Percentiles rank a stretch among this genome's conserved stretches.
Conservation (phyloP, 352 stramenopile species). For the Globisporangium irregulare region DNA sequence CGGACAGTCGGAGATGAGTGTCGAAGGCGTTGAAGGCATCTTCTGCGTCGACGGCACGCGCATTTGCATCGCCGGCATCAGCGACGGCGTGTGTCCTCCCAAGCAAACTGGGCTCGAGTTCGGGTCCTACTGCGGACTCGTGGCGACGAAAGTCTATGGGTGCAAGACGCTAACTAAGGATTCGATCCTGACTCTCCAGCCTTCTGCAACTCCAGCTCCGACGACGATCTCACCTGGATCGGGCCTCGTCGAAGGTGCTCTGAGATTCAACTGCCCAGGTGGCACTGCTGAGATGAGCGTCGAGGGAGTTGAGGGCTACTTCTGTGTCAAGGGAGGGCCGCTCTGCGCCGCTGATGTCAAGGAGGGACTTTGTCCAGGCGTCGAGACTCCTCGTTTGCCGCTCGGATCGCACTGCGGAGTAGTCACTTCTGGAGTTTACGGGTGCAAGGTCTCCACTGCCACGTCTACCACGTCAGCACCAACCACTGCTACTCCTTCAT, state of each 20-base stretch:
- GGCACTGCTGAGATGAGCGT: slow-evolving; percentile 17
- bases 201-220: background rate
- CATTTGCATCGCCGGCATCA: slow-evolving; percentile 17
- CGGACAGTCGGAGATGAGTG: slow-evolving; percentile 13
- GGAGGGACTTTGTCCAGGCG: slow-evolving; percentile 21
- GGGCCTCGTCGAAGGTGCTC: background rate
- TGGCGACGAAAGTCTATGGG: slow-evolving; percentile 18
- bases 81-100: slow-evolving; percentile 11
- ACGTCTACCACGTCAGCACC: background rate
- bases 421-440: background rate
- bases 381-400: slow-evolving; percentile 6
- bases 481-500: background rate
- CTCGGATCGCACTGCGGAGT: slow-evolving; percentile 14
- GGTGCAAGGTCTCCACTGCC: background rate
- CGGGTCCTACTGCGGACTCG: slow-evolving; percentile 21
- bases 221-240: background rate
- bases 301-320: slow-evolving; percentile 20
- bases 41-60: slow-evolving; percentile 16
- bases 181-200: background rate
- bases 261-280: slow-evolving; percentile 1
- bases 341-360: slow-evolving; percentile 16
- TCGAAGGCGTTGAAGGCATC: slow-evolving; percentile 21
- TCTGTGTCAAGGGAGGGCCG: slow-evolving; percentile 22
- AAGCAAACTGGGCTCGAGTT: slow-evolving; percentile 16
- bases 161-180: slow-evolving; percentile 16